phyloP scores from a whole-genome alignment of 2,329 filamentous ascomycete genomes.

The Claviceps sp. region DNA sequence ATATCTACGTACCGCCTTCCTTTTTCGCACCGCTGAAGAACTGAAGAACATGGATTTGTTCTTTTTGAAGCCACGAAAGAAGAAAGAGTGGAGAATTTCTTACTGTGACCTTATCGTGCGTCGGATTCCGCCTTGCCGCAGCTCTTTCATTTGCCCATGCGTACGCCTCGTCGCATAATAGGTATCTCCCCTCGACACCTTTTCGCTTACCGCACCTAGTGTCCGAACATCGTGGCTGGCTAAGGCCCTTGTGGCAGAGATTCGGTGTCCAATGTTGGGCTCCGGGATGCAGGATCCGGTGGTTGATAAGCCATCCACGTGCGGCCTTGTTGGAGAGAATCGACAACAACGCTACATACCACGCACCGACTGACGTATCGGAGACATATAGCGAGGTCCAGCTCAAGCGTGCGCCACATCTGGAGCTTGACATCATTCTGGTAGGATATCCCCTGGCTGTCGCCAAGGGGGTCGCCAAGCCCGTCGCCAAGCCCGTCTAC shows the following conservation, averaged over 20 bases:
- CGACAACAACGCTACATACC: background rate
- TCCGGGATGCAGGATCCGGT: no score
- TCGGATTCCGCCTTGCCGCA: background rate
- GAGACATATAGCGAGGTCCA: background rate
- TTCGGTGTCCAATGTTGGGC: no score
- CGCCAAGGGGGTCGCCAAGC: background rate
- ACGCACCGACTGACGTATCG: background rate
- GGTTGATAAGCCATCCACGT: no score
- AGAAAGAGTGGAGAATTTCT: background rate
- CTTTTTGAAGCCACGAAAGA: background rate
- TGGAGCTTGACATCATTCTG: background rate
- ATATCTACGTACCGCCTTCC: background rate
- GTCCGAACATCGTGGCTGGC: background rate
- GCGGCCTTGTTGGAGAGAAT: background rate
- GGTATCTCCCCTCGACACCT: background rate
- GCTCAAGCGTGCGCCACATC: background rate
- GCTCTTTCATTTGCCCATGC: background rate
- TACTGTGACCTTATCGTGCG: background rate
- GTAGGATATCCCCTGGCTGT: background rate
- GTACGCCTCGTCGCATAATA: no score
- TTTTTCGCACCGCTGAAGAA: background rate
- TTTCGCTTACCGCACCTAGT: background rate
- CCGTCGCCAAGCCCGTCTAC: background rate
- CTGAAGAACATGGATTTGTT: background rate
- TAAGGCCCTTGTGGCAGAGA: background rate